A percentile compares a stretch with the other conserved stretches of the same genome.
Evolutionary conservation across 139 green algal species (phyloP).

Genomic region (Marvania coccoides): DNA sequence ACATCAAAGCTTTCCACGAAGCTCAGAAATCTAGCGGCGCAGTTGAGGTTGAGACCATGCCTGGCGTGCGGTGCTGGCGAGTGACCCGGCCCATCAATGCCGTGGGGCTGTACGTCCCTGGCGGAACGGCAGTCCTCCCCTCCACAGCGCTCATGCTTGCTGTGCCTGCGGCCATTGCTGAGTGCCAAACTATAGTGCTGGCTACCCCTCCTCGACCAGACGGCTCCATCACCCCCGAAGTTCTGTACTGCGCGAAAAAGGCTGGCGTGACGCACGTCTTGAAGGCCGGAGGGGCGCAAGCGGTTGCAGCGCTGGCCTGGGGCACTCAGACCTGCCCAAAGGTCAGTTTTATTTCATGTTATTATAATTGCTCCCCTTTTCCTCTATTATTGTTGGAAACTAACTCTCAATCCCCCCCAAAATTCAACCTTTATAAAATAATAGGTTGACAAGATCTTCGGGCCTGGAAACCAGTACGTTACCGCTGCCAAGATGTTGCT

Average conservation of each 20-base stretch:
- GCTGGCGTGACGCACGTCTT: conserved; percentile 94
- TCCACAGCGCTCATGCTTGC: conserved; percentile 93
- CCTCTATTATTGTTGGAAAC: not conserved
- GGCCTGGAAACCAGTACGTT: conserved; percentile 88
- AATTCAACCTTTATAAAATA: too few relatives aligned
- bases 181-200: conserved; percentile 89
- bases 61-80: conserved; percentile 79
- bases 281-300: conserved; percentile 88
- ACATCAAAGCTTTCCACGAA: conserved; percentile 91
- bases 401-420: not conserved
- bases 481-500: conserved; percentile 91
- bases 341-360: conserved; percentile 39
- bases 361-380: not conserved
- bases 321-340: conserved; percentile 90
- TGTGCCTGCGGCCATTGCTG: conserved; percentile 80
- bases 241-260: conserved; percentile 94
- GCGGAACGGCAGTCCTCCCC: conserved; percentile 93
- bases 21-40: conserved; percentile 55
- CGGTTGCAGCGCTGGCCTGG: conserved; percentile 94
- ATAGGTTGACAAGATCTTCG: conserved; percentile 84
- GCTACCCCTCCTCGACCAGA: conserved; percentile 86
- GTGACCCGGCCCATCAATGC: conserved; percentile 56
- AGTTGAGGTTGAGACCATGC: conserved; percentile 88
- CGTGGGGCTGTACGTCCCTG: conserved; percentile 95
- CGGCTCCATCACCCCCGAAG: conserved; percentile 64